Conservation (phyloP, 768 basidiomycete genomes). For the Brasilioporus rufonigricans region DNA sequence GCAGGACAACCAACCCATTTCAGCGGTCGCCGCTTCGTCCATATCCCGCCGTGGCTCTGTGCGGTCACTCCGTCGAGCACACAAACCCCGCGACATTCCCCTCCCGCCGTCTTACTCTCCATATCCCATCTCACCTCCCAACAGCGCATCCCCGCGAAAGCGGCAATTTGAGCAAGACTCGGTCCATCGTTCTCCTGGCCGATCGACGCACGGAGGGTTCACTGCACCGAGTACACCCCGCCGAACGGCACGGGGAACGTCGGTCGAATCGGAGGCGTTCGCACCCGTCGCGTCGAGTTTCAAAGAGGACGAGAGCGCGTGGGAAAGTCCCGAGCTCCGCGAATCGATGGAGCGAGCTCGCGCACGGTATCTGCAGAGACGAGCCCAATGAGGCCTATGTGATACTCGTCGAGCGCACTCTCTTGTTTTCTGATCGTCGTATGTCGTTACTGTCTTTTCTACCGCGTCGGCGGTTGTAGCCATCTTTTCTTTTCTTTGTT, state of each 20-base stretch:
- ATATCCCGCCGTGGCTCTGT: constrained; percentile 29
- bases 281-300: constrained; percentile 23
- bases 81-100: constrained; percentile 23
- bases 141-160: constrained; percentile 35
- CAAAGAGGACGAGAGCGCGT: constrained; percentile 47
- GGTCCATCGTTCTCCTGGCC: constrained; percentile 22
- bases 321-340: constrained; percentile 64
- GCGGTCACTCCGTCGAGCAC: constrained; percentile 23
- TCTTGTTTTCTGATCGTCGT: neutral
- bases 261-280: constrained; percentile 35
- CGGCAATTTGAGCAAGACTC: constrained; percentile 29
- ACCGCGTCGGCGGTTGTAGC: neutral
- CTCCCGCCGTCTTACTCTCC: constrained; percentile 30
- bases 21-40: constrained; percentile 8
- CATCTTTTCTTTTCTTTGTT: too few species aligned
- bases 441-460: neutral
- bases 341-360: constrained; percentile 73
- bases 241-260: constrained; percentile 27
- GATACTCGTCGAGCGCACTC: neutral
- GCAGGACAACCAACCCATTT: constrained; percentile 10
- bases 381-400: constrained; percentile 6
- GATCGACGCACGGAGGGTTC: constrained; percentile 14
- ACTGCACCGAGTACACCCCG: constrained; percentile 17
- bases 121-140: constrained; percentile 27
- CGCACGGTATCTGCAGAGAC: constrained; percentile 29